Conservation (phyloP, 805 yeast genomes). For the Kurtzmaniella cleridarum region DNA sequence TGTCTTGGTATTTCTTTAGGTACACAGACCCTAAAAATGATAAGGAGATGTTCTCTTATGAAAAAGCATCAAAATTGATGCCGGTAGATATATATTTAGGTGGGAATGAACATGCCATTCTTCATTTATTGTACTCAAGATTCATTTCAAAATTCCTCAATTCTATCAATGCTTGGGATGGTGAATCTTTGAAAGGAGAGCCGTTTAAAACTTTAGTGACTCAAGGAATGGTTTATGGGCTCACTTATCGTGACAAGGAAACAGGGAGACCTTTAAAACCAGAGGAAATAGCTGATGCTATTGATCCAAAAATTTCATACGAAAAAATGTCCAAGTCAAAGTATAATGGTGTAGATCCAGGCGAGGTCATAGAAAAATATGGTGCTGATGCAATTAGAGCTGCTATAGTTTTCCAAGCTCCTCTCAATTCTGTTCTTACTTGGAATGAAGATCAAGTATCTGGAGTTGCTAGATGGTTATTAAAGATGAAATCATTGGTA, state of each 20-base stretch:
- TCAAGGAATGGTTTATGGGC: conserved; percentile 98
- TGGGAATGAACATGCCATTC: conserved; percentile 94
- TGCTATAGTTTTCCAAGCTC: conserved; percentile 88
- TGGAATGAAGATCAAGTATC: conserved; percentile 89
- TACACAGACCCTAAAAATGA: conserved; percentile 69
- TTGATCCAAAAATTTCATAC: conserved; percentile 52
- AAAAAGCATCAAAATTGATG: conserved; percentile 46
- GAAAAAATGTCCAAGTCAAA: conserved; percentile 98
- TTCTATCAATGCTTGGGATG: conserved; percentile 64
- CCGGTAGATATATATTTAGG: conserved; percentile 93
- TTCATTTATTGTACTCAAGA: conserved; percentile 82
- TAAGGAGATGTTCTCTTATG: conserved; percentile 45
- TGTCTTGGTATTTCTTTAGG: conserved; percentile 93
- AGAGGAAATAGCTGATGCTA: conserved; percentile 52
- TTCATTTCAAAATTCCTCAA: conserved; percentile 78
- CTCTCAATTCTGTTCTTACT: conserved; percentile 69
- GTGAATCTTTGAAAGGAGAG: conserved; percentile 55
- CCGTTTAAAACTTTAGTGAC: conserved; percentile 80
- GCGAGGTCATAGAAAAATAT: conserved; percentile 60
- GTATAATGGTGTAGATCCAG: conserved; percentile 91
- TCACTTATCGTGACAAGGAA: conserved; percentile 67
- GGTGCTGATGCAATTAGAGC: conserved; percentile 97
- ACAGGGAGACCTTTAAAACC: conserved; percentile 76
- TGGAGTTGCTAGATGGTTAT: conserved; percentile 86
- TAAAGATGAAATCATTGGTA: conserved; percentile 40